Evolutionary conservation across 306 rosid species (phyloP).

Genomic region (Psophocarpus tetragonolobus): DNA sequence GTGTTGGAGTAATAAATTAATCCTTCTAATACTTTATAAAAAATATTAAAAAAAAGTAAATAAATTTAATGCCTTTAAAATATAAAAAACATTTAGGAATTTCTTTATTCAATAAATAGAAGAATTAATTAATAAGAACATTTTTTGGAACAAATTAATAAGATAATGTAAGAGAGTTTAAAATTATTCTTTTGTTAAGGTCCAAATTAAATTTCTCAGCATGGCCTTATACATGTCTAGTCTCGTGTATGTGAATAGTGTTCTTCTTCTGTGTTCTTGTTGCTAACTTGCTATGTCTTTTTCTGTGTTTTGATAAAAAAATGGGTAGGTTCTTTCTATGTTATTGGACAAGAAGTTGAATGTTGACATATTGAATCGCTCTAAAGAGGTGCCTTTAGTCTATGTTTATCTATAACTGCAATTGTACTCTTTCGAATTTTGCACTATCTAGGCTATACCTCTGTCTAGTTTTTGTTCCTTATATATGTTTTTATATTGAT

Average conservation of each 20-base stretch:
- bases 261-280: neutral
- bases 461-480: neutral
- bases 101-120: neutral
- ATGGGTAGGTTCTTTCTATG: constrained; percentile 58
- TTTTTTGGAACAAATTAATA: too few species aligned
- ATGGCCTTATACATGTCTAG: neutral
- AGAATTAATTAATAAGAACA: neutral
- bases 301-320: neutral
- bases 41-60: too few species aligned
- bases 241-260: neutral
- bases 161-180: neutral
- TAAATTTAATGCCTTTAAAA: too few species aligned
- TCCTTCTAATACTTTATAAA: neutral
- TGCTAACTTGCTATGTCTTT: neutral
- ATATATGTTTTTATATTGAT: neutral
- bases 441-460: neutral
- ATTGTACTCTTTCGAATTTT: neutral
- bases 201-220: neutral
- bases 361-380: constrained; percentile 65
- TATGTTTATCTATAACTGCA: neutral
- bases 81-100: too few species aligned
- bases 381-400: constrained; percentile 57
- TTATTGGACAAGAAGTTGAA: constrained; percentile 58
- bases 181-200: neutral
- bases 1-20: too few species aligned